phyloP scores from a whole-genome alignment of 2,329 filamentous ascomycete genomes.

The Ilyonectria robusta region DNA sequence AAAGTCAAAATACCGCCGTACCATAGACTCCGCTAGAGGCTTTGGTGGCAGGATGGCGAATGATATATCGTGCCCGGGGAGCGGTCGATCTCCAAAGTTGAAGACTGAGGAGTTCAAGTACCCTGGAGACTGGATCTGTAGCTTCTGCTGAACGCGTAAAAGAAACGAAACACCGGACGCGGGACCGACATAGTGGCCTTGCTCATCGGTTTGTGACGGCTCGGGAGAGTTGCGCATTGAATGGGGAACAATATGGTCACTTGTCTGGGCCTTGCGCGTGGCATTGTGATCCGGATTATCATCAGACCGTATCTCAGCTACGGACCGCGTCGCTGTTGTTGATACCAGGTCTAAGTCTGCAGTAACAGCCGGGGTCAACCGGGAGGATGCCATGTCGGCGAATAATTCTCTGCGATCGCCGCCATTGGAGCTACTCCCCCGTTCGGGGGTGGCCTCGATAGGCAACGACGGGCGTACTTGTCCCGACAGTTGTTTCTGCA shows the following conservation, averaged over 20 bases:
- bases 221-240: constrained; percentile 41
- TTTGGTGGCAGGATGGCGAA: constrained; percentile 57
- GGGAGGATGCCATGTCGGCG: constrained; percentile 5
- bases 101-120: constrained; percentile 59
- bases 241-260: constrained; percentile 1
- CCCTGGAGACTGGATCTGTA: constrained; percentile 49
- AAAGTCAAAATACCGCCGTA: constrained; percentile 68
- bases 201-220: constrained; percentile 30
- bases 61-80: constrained; percentile 54
- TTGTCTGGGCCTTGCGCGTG: constrained; percentile 6
- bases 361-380: neutral
- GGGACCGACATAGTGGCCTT: constrained; percentile 40
- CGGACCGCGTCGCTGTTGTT: neutral
- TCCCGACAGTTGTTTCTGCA: neutral
- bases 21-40: constrained; percentile 50
- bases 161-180: constrained; percentile 38
- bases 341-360: constrained; percentile 6
- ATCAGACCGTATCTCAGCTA: neutral
- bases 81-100: constrained; percentile 64
- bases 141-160: constrained; percentile 27
- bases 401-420: neutral
- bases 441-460: neutral
- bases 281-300: neutral
- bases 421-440: constrained; percentile 3
- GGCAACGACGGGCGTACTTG: neutral